Percentiles rank a stretch among this genome's conserved stretches.
phyloP scores from a whole-genome alignment of 805 yeast genomes.

The Priceomyces carsonii region DNA sequence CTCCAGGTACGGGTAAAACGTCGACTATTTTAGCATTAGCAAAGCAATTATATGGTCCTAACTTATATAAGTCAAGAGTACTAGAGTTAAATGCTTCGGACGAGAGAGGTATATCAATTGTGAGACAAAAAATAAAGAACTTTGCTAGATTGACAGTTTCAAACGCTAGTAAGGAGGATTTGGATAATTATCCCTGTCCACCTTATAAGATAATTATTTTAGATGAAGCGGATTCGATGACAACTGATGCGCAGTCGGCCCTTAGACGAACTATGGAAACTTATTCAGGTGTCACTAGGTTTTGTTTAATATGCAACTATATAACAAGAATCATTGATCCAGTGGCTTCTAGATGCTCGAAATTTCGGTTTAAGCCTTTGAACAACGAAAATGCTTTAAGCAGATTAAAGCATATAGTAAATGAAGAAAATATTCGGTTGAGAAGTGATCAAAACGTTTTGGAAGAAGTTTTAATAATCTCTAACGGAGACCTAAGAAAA shows the following conservation, averaged over 20 bases:
- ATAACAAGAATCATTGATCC: slow-evolving; percentile 97
- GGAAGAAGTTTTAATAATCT: slow-evolving; percentile 63
- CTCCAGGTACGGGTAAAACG: slow-evolving; percentile 93
- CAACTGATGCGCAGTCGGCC: slow-evolving; percentile 94
- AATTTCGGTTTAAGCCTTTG: slow-evolving; percentile 83
- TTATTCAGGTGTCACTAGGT: slow-evolving; percentile 83
- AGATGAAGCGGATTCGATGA: slow-evolving; percentile 98
- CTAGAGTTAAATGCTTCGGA: slow-evolving; percentile 87
- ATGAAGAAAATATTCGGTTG: slow-evolving; percentile 31
- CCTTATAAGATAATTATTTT: slow-evolving; percentile 91
- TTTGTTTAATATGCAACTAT: slow-evolving; percentile 93
- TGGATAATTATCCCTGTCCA: slow-evolving; percentile 85
- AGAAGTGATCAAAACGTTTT: slow-evolving; percentile 52
- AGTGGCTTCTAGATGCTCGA: slow-evolving; percentile 92
- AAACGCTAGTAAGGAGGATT: slow-evolving; percentile 70
- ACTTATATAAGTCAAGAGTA: slow-evolving; percentile 65
- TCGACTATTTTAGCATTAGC: slow-evolving; percentile 85
- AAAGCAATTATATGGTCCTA: slow-evolving; percentile 74
- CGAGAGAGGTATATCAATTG: slow-evolving; percentile 87
- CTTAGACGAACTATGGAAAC: slow-evolving; percentile 92
- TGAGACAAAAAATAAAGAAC: slow-evolving; percentile 79
- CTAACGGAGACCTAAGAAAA: slow-evolving; percentile 89
- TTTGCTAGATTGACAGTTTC: slow-evolving; percentile 86
- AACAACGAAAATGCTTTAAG: slow-evolving; percentile 68
- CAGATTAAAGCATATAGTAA: slow-evolving; percentile 64